Base-by-base conservation (phyloP, 2,329 filamentous ascomycete genomes). In the Exophiala aquamarina region DNA sequence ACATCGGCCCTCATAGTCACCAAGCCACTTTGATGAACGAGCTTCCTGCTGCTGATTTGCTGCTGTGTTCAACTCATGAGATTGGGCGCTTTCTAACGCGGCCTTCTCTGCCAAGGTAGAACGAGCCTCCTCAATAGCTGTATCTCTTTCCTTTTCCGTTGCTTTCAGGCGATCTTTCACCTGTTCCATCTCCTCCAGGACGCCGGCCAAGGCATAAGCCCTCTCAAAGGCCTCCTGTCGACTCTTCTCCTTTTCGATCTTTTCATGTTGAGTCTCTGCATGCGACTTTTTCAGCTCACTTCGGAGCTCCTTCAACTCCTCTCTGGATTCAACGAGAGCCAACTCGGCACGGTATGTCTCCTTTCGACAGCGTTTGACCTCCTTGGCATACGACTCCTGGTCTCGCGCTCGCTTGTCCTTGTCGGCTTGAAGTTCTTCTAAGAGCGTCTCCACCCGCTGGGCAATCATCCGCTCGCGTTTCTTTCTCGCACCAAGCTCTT, bases 261-360 rank as follows among this genome's bases (percentile, higher is more conserved):
- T 65, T 70, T 77, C 64, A 66, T 63, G 51, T 59, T 76, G 44
- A 60, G 78, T 66, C 70, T 82, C 61, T 61, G 77, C 72, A 60
- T 79, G 78, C 17, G 77, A 64, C 8, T 70, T 64, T 55, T 71
- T 75, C 19, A 77, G 62, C 51, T 75, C 74, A 1, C 57, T 60
- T 49, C 66, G 67, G 4, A 64, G 60, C 17, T 70, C 61, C 38
- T 71, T 72, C 17, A 74, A 52, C 48, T 74, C 70, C 49, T 81
- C 78, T 57, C 81, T 77, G 6, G 72, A 59, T 56, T 80, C 78
- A 2, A 82, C 72, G 19, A 81, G 54, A 2, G 69, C 67, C 2
- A 78, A 78, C 5, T 76, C 74, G 5, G 76, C 73, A 41, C 77
- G 78, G 58, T 80, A 81, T 1, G 77, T 76, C 56, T 81, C 78